Conservation (phyloP, 164 flowering plant genomes). For the Tetrastigma voinierianum region DNA sequence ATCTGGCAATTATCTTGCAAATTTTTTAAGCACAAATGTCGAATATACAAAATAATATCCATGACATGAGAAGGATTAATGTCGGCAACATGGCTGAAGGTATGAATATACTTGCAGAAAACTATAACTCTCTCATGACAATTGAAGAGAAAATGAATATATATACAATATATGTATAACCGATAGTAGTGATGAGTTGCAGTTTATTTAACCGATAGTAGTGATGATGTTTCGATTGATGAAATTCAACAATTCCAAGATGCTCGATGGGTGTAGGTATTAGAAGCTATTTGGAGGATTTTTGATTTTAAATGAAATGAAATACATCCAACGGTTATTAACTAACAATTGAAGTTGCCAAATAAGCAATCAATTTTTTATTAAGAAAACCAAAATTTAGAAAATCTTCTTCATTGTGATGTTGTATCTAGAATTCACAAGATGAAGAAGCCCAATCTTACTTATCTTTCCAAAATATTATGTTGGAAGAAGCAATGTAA, state of each 20-base stretch:
- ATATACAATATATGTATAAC: too few relatives aligned
- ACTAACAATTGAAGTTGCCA: background rate
- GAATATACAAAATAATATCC: too few relatives aligned
- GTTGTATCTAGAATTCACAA: background rate
- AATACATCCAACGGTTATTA: background rate
- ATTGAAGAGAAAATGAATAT: too few relatives aligned
- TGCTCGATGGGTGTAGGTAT: background rate
- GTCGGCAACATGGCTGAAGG: too few relatives aligned
- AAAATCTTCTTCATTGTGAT: background rate
- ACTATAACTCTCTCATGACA: too few relatives aligned
- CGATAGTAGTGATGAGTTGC: too few relatives aligned
- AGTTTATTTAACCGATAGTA: too few relatives aligned
- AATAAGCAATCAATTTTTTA: background rate
- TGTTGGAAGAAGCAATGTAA: background rate
- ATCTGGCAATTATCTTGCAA: too few relatives aligned
- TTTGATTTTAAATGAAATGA: background rate
- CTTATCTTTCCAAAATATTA: background rate
- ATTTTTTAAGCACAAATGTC: too few relatives aligned
- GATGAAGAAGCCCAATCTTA: background rate
- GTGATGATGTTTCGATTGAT: background rate
- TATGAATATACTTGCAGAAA: too few relatives aligned
- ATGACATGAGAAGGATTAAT: too few relatives aligned
- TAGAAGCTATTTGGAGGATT: background rate
- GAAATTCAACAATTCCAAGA: slow-evolving; percentile 3
- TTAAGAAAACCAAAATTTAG: background rate